phyloP scores from a whole-genome alignment of 2,329 filamentous ascomycete species.

The Pestalotiopsis sp. region DNA sequence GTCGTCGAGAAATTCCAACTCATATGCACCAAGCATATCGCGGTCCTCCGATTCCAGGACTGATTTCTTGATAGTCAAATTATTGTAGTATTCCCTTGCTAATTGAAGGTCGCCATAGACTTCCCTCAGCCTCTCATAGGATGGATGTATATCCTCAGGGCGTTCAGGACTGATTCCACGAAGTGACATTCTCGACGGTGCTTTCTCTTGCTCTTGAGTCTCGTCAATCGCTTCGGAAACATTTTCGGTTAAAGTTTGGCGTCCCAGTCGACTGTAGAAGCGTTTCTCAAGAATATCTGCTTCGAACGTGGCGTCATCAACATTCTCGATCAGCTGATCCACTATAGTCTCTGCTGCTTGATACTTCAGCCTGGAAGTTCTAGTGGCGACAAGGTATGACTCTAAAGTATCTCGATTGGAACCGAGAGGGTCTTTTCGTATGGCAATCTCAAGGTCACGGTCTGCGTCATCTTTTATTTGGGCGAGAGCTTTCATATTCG shows the following conservation, averaged over 20 bases:
- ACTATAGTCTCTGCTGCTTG: slow-evolving; percentile 30
- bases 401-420: not conserved
- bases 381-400: not conserved
- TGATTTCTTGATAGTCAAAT: slow-evolving; percentile 43
- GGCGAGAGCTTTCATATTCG: slow-evolving; percentile 24
- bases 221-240: not conserved
- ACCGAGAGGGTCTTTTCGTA: slow-evolving; percentile 1
- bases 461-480: slow-evolving; percentile 27
- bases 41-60: slow-evolving; percentile 23
- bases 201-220: slow-evolving; percentile 13
- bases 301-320: slow-evolving; percentile 25
- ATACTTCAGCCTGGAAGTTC: slow-evolving; percentile 9
- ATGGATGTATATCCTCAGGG: slow-evolving; percentile 47
- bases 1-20: slow-evolving; percentile 46
- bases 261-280: slow-evolving; percentile 27
- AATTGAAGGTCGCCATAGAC: slow-evolving; percentile 48
- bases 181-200: slow-evolving; percentile 23
- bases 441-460: slow-evolving; percentile 25
- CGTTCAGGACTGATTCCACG: slow-evolving; percentile 33
- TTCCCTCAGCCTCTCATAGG: slow-evolving; percentile 47
- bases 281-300: slow-evolving; percentile 25
- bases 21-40: slow-evolving; percentile 30
- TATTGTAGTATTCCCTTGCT: slow-evolving; percentile 48
- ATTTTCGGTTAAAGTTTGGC: not conserved
- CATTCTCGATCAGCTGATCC: slow-evolving; percentile 29